Evolutionary conservation across 352 stramenopile species (phyloP), one percentile per base, ranked within the genome.

Genomic region (Phytophthora pseudosyringae): DNA sequence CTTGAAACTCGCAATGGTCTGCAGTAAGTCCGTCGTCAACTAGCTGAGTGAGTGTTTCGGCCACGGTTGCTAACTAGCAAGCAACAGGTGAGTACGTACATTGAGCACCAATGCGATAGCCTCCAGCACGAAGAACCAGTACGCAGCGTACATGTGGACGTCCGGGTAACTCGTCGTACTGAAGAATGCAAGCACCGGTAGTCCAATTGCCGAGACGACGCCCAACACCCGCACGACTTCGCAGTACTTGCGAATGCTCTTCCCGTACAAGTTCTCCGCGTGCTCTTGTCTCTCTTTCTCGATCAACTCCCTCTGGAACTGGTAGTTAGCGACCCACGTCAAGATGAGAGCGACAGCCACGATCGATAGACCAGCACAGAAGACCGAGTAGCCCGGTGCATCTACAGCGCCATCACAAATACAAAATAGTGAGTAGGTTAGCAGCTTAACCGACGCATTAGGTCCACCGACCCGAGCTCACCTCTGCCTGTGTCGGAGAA

Each of bases 81-180:
- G 31, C 7, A 41, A 41, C 35, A 39, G n/a, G 48, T 6, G 32
- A 39, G 11, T 15, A 73, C 71, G 33, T 70, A 91, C 81, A 58
- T 93, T 90, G 44, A 81, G 44, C 40, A 82, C 70, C 29, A 90
- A 43, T 5, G 80, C 80, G 41, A 87, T 21, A 5, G 83, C 80
- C 46, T 90, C 76, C 45, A 93, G 64, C 29, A 86, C 58, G 51
- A 93, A 93, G 63, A 93, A 93, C 64, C 71, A 89, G 48, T 90
- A 90, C 26, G 83, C 83, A 0, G 71, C 78, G 41, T 78, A 78
- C 44, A 85, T 78, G 66, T 93, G 83, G n/a, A 81, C 31, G 21
- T 67, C 64, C 26, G 78, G 74, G 51, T 88, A 86, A 29, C 69
- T 77, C 6, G 81, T 69, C 13, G 83, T 89, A 39, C 75, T 86